Evolutionary conservation across 2,329 filamentous ascomycete species (phyloP).

Genomic region (Colletotrichum noveboracense): DNA sequence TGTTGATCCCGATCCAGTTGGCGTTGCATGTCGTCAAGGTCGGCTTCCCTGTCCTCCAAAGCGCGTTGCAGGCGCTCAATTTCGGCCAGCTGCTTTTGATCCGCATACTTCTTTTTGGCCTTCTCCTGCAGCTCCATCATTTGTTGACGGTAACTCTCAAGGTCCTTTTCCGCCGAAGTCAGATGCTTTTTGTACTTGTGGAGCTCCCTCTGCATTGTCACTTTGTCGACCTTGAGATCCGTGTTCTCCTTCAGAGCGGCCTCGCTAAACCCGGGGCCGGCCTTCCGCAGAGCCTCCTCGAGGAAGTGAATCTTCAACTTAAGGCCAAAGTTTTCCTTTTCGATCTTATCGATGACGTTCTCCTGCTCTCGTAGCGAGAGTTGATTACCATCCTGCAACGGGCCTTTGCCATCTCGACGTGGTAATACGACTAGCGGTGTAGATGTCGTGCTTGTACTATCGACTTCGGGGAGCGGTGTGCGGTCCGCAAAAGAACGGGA

Average conservation of each 20-base stretch:
- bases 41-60: conserved; percentile 63
- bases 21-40: conserved; percentile 65
- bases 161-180: conserved; percentile 80
- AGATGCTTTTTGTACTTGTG: conserved; percentile 86
- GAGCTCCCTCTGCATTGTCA: conserved; percentile 88
- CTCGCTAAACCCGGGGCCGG: conserved; percentile 88
- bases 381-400: conserved; percentile 85
- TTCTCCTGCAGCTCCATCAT: conserved; percentile 84
- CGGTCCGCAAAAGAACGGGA: conserved; percentile 69
- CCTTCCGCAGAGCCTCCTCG: conserved; percentile 86
- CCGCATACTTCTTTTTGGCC: conserved; percentile 75
- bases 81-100: conserved; percentile 70
- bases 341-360: conserved; percentile 91
- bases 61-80: conserved; percentile 61
- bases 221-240: conserved; percentile 90
- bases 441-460: conserved; percentile 80
- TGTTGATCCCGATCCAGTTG: conserved; percentile 63
- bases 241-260: conserved; percentile 92
- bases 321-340: conserved; percentile 97
- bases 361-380: conserved; percentile 94
- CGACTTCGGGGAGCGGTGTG: conserved; percentile 73
- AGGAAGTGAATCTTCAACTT: conserved; percentile 98
- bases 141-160: conserved; percentile 83
- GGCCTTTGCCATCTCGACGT: conserved; percentile 67
- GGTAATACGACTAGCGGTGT: conserved; percentile 79